Conservation (phyloP, 2,329 filamentous ascomycete genomes). For the Fusarium haematococcum region DNA sequence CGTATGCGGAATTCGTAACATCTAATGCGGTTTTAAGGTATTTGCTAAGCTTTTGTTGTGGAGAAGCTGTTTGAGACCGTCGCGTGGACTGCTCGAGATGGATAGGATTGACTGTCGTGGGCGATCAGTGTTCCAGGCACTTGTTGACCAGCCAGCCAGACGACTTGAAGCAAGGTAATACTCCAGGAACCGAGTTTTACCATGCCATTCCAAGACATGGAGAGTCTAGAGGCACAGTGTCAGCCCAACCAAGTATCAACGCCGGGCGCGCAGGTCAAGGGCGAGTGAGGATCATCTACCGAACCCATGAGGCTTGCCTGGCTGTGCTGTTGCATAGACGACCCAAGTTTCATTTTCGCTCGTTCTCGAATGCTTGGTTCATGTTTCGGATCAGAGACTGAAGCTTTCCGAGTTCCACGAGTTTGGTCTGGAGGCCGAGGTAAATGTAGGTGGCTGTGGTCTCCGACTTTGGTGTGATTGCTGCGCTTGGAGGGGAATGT, state of each 20-base stretch:
- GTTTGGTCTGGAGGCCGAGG: neutral
- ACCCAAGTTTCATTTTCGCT: neutral
- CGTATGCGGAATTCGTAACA: neutral
- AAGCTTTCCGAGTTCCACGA: neutral
- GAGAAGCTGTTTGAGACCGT: conserved; percentile 34
- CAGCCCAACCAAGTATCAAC: neutral
- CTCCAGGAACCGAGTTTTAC: neutral
- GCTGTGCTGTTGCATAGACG: neutral
- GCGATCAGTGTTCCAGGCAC: neutral
- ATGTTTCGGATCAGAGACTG: neutral
- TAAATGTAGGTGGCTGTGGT: neutral
- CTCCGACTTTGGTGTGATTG: neutral
- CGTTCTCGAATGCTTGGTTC: neutral
- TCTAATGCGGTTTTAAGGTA: conserved; percentile 7
- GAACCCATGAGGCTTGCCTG: neutral
- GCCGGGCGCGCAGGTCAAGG: neutral
- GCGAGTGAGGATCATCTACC: neutral
- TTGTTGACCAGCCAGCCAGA: conserved; percentile 15
- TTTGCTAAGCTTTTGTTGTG: conserved; percentile 40
- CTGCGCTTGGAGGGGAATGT: neutral
- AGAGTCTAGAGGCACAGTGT: neutral
- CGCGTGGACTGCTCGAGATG: conserved; percentile 6
- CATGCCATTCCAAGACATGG: neutral
- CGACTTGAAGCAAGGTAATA: neutral
- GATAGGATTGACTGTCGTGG: neutral